These are phyloP conservation scores for Quercus suber DNA, from an alignment of 306 rosid species.

Conservation along the genomic window DNA sequence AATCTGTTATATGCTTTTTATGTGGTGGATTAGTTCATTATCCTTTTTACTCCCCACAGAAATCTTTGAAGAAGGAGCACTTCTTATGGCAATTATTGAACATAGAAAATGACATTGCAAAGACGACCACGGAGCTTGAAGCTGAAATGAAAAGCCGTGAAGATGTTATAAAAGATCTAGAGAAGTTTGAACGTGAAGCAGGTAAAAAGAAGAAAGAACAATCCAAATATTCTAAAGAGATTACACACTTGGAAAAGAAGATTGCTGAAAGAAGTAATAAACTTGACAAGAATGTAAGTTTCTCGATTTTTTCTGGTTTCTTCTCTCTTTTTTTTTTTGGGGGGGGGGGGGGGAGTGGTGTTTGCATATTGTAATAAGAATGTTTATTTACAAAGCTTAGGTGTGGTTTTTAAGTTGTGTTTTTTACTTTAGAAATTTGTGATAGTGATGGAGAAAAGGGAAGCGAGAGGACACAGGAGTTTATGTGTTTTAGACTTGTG, in stretches of 20 bases:
- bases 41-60: constrained; percentile 50
- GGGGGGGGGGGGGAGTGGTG: not conserved
- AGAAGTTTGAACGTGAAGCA: constrained; percentile 60
- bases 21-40: constrained; percentile 17
- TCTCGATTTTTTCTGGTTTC: not conserved
- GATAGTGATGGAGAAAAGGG: too few relatives aligned
- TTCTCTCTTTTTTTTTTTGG: not conserved
- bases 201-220: constrained; percentile 85
- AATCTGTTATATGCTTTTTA: not conserved
- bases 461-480: too few relatives aligned
- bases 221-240: constrained; percentile 74
- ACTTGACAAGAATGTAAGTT: constrained; percentile 90
- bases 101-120: constrained; percentile 68
- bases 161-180: constrained; percentile 70
- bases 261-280: constrained; percentile 69
- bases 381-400: not conserved
- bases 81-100: constrained; percentile 86
- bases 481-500: too few relatives aligned
- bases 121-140: constrained; percentile 68
- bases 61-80: constrained; percentile 75
- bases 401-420: constrained; percentile 4
- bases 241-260: constrained; percentile 66
- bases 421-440: too few relatives aligned
- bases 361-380: too few relatives aligned
- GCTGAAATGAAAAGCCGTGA: constrained; percentile 65